Evolutionary conservation across 352 stramenopile genomes (phyloP).

Genomic region (Halophytophthora batemanensis): DNA sequence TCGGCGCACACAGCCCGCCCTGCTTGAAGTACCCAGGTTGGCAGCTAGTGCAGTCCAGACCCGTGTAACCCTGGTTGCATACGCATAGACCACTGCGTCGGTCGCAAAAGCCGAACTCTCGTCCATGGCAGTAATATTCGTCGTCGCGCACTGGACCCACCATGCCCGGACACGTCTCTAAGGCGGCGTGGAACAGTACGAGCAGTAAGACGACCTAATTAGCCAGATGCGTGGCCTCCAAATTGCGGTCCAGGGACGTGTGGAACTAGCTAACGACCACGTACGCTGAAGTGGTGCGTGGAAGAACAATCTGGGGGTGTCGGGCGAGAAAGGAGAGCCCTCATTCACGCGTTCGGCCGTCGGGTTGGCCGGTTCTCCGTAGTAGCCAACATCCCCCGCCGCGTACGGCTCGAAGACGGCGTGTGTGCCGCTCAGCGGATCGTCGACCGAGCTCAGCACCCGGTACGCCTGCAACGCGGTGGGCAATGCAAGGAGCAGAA

Average conservation of each 20-base stretch:
- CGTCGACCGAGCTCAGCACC: conserved; percentile 28
- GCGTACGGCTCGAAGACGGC: conserved; percentile 85
- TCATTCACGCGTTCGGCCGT: conserved; percentile 81
- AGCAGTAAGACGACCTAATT: not conserved
- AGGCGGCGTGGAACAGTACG: not conserved
- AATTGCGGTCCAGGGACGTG: no score
- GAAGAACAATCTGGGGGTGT: conserved; percentile 64
- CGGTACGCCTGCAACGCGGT: conserved; percentile 24
- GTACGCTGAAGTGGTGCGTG: conserved; percentile 36
- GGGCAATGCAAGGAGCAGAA: no score
- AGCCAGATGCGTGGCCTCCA: conserved; percentile 34
- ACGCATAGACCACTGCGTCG: conserved; percentile 90
- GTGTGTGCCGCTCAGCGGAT: conserved; percentile 25
- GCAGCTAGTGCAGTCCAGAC: conserved; percentile 87
- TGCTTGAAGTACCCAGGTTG: conserved; percentile 83
- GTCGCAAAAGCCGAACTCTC: conserved; percentile 94
- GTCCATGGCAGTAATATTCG: conserved; percentile 90
- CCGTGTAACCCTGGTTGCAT: conserved; percentile 93
- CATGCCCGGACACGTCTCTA: conserved; percentile 80
- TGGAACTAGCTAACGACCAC: conserved; percentile 1
- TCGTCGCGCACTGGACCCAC: conserved; percentile 84
- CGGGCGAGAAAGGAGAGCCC: conserved; percentile 67
- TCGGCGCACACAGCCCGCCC: conserved; percentile 87
- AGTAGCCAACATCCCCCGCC: conserved; percentile 74
- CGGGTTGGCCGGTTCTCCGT: conserved; percentile 70